phyloP scores from a whole-genome alignment of 495 filamentous ascomycete genomes.

The Aspergillus carlsbadensis region DNA sequence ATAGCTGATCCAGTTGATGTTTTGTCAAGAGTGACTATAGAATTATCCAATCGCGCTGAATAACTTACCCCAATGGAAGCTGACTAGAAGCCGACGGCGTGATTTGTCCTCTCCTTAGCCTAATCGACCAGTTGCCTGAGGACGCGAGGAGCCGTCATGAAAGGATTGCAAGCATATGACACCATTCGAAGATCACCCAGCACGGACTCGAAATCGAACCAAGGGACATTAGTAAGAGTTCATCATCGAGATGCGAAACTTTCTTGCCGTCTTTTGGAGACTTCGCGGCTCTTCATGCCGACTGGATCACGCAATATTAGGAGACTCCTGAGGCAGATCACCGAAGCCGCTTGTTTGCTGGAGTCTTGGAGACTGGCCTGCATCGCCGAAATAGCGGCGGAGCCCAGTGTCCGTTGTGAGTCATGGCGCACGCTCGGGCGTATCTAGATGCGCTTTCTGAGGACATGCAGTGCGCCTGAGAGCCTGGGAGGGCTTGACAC shows the following conservation, averaged over 20 bases:
- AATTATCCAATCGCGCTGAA: conserved; percentile 1
- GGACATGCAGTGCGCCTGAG: background rate
- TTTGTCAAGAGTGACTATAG: background rate
- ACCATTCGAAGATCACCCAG: conserved; percentile 9
- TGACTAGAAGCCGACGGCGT: background rate
- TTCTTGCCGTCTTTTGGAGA: background rate
- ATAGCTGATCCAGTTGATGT: background rate
- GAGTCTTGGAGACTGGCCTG: too few relatives aligned
- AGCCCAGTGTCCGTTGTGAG: too few relatives aligned
- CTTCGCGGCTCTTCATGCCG: background rate
- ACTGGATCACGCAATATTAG: conserved; percentile 2
- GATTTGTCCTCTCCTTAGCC: background rate
- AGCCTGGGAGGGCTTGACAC: background rate
- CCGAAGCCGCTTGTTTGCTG: too few relatives aligned
- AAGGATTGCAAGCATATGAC: conserved; percentile 7
- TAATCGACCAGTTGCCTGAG: background rate
- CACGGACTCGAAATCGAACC: background rate
- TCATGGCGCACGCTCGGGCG: background rate
- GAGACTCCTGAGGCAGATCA: too few relatives aligned
- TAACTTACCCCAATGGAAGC: conserved; percentile 1
- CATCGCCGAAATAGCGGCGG: too few relatives aligned
- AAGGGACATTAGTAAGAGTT: conserved; percentile 1
- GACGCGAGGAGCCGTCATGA: background rate
- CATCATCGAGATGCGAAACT: background rate
- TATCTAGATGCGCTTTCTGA: conserved; percentile 1